Percentiles rank a stretch among this genome's conserved stretches.
phyloP scores from a whole-genome alignment of 1,284 basidiomycete genomes.

The Afroboletus lepidellus region DNA sequence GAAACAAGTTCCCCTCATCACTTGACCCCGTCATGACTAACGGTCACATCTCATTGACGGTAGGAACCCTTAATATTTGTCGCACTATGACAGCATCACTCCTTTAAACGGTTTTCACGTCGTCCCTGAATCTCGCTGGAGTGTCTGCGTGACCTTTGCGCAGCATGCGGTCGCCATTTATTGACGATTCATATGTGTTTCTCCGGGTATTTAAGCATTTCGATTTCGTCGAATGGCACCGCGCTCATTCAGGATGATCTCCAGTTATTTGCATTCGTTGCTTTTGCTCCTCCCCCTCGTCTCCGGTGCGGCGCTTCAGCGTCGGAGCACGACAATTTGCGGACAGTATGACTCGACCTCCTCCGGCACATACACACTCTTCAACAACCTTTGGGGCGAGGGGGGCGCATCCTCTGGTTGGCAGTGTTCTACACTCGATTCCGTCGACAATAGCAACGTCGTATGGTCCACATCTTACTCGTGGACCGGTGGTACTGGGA shows the following conservation, averaged over 20 bases:
- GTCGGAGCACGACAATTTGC: conserved; percentile 28
- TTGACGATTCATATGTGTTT: background rate
- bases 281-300: conserved; percentile 14
- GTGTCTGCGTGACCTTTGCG: background rate
- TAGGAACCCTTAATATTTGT: background rate
- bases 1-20: background rate
- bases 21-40: background rate
- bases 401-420: conserved; percentile 47
- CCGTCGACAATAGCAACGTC: conserved; percentile 46
- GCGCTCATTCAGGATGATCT: conserved; percentile 8
- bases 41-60: background rate
- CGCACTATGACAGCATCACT: background rate
- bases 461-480: conserved; percentile 56
- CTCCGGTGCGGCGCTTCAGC: conserved; percentile 13
- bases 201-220: background rate
- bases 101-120: background rate
- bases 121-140: background rate
- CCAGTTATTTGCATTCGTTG: background rate
- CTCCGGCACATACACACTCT: conserved; percentile 47
- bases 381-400: conserved; percentile 55
- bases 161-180: background rate
- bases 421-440: conserved; percentile 51
- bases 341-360: conserved; percentile 54
- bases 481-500: conserved; percentile 52
- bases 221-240: background rate